phyloP scores from a whole-genome alignment of 2,329 filamentous ascomycete species.

The Xylaria sp. region DNA sequence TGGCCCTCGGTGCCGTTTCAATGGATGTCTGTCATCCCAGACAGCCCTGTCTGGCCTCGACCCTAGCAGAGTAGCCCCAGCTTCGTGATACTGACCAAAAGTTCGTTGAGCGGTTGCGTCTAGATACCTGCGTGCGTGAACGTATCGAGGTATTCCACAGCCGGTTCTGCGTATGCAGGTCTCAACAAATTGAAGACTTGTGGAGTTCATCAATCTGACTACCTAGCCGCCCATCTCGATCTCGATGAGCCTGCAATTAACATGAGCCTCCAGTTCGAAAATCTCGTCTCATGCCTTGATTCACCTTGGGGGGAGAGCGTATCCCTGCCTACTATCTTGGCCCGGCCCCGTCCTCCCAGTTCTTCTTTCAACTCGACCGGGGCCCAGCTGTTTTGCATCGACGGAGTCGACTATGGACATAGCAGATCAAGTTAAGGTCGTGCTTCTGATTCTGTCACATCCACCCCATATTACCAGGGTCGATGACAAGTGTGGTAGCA shows the following conservation, averaged over 20 bases:
- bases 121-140: not conserved
- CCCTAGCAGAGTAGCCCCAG: not conserved
- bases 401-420: constrained; percentile 46
- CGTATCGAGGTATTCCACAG: constrained; percentile 9
- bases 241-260: constrained; percentile 20
- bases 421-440: constrained; percentile 51
- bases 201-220: constrained; percentile 1
- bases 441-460: constrained; percentile 52
- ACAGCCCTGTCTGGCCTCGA: constrained; percentile 29
- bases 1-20: constrained; percentile 36
- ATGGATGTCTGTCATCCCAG: constrained; percentile 36
- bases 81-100: constrained; percentile 17
- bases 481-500: constrained; percentile 53
- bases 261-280: constrained; percentile 22
- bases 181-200: constrained; percentile 12
- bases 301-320: constrained; percentile 27
- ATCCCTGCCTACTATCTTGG: constrained; percentile 17
- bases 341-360: constrained; percentile 30
- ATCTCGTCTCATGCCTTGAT: constrained; percentile 33
- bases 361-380: constrained; percentile 36
- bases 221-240: constrained; percentile 3
- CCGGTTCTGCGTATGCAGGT: constrained; percentile 4
- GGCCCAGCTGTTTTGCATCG: constrained; percentile 45
- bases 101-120: constrained; percentile 15
- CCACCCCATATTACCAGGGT: constrained; percentile 49